Evolutionary conservation across 2,329 filamentous ascomycete genomes (phyloP).

Genomic region (Aaosphaeria arxii): DNA sequence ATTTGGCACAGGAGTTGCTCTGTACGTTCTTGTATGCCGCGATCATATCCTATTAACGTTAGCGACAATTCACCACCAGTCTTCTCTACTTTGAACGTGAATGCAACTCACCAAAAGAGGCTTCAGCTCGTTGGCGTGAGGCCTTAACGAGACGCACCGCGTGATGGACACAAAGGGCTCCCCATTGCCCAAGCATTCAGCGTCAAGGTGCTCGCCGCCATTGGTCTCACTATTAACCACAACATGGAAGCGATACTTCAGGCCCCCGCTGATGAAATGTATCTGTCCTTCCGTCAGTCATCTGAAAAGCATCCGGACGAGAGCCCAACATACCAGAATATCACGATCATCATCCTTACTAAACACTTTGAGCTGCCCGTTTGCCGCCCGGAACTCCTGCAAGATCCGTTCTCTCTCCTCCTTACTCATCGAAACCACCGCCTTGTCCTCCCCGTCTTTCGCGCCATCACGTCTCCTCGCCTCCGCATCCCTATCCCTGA

Average conservation of each 20-base stretch:
- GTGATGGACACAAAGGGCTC: conserved; percentile 28
- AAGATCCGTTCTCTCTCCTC: conserved; percentile 21
- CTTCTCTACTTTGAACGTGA: background rate
- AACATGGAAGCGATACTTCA: conserved; percentile 25
- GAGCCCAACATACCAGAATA: conserved; percentile 20
- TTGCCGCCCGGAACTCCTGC: conserved; percentile 18
- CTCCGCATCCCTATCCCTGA: conserved; percentile 13
- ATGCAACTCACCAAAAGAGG: conserved; percentile 27
- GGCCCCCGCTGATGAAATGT: conserved; percentile 20
- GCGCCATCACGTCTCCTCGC: conserved; percentile 7
- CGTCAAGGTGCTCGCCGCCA: conserved; percentile 21
- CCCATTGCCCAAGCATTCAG: conserved; percentile 26
- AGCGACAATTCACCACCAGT: conserved; percentile 6
- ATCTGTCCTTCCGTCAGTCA: conserved; percentile 13
- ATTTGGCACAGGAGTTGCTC: conserved; percentile 29
- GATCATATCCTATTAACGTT: conserved; percentile 35
- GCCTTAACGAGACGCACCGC: conserved; percentile 32
- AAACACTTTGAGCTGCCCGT: conserved; percentile 28
- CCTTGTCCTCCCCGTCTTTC: conserved; percentile 6
- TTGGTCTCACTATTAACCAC: conserved; percentile 23
- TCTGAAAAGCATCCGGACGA: background rate
- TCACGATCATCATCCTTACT: conserved; percentile 18
- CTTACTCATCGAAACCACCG: conserved; percentile 10
- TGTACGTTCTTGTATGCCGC: conserved; percentile 34
- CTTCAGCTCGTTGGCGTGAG: conserved; percentile 26